Base-by-base conservation (phyloP, 768 basidiomycete genomes). In the Rhodotorula kratochvilovae region DNA sequence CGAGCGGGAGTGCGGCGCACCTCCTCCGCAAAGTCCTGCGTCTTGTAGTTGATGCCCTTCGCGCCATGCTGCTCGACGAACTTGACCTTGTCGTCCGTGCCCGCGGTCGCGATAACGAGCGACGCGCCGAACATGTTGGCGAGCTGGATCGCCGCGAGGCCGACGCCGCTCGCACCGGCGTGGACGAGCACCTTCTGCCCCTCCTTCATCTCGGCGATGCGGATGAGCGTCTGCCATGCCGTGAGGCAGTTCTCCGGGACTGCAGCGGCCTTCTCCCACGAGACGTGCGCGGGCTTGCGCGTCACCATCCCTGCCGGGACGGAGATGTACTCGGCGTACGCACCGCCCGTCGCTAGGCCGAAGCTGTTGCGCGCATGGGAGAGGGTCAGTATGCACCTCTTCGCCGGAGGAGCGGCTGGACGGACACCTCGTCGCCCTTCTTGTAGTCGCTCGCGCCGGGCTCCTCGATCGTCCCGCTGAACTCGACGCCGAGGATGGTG, bases 131-230 rank as follows among this genome's bases (percentile, higher is more conserved):
- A 85, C 56, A 84, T 78, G 35, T 90, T 86, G 29, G 92, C 91
- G 29, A 96, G 81, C 80, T 97, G 94, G 60, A 89, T 90, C 23
- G 91, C 90, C 5, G 92, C 88, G 25, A 94, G 79, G 2, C 92
- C 92, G 8, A 96, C 92, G 39, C 93, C 92, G 21, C 90, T 91
- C 6, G 92, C 92, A 13, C 88, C 94, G 29, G 92, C 92, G 78
- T 97, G 95, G 21, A 97, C 84, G 25, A 98, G 84, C 17, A 92
- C 90, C 77, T 89, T 81, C 58, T 91, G 88, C 46, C 87, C 86
- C 72, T 84, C 78, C 78, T 88, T 85, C 55, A 94, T 77, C 74
- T 89, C 84, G 1, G 88, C 89, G 71, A 88, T 85, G 46, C 88
- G 79, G 58, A 90, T 83, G 29, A 89, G 79, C 2, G 61, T 50